These are phyloP conservation scores for Talaromyces proteolyticus DNA, from an alignment of 495 filamentous ascomycete genomes.

Conservation along the genomic window DNA sequence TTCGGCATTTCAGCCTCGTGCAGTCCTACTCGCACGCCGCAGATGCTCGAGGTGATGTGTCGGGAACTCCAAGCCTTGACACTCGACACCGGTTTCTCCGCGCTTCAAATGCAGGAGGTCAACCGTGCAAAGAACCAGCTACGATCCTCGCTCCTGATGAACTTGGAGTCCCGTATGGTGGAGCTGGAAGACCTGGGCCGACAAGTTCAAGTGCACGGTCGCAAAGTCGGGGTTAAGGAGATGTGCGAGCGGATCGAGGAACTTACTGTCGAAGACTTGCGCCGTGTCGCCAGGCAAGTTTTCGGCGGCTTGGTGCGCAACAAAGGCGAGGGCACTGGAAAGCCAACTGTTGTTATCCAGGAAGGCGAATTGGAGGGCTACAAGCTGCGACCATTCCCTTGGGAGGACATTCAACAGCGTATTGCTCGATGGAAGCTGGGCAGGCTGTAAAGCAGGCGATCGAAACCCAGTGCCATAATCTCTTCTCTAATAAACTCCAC, in stretches of 20 bases:
- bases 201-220: constrained; percentile 91
- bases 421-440: constrained; percentile 83
- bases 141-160: constrained; percentile 87
- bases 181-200: constrained; percentile 96
- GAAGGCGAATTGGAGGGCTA: constrained; percentile 51
- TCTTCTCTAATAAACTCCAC: background rate
- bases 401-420: constrained; percentile 82
- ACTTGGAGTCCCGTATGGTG: constrained; percentile 94
- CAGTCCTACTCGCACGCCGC: constrained; percentile 61
- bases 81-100: constrained; percentile 58
- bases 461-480: background rate
- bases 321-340: constrained; percentile 70
- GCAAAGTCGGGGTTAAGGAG: constrained; percentile 83
- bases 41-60: constrained; percentile 92
- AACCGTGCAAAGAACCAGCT: constrained; percentile 98
- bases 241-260: constrained; percentile 87
- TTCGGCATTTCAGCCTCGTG: constrained; percentile 92
- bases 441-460: constrained; percentile 40
- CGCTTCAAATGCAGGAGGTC: constrained; percentile 74
- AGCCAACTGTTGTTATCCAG: constrained; percentile 92
- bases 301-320: constrained; percentile 75
- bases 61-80: constrained; percentile 77
- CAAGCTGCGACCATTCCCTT: constrained; percentile 51
- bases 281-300: constrained; percentile 75
- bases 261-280: constrained; percentile 74